These are phyloP conservation scores for Triticum turgidum DNA, from an alignment of 176 grass and related monocot genomes.

Conservation along the genomic window DNA sequence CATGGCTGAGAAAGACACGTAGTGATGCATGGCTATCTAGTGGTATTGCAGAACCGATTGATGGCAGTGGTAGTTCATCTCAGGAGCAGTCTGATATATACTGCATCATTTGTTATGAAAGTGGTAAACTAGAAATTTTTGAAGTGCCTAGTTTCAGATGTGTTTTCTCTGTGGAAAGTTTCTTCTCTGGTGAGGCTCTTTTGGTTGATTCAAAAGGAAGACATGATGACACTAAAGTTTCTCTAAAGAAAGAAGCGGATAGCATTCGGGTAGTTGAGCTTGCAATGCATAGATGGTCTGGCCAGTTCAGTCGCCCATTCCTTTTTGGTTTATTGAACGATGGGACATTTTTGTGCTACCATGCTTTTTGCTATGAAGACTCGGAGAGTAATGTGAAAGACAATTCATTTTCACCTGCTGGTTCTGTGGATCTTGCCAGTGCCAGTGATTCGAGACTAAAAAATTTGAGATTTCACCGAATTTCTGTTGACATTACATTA, in stretches of 20 bases:
- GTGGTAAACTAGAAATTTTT: conserved; percentile 83
- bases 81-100: conserved; percentile 78
- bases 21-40: conserved; percentile 94
- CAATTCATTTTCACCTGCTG: conserved; percentile 37
- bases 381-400: conserved; percentile 39
- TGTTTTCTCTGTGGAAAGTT: conserved; percentile 75
- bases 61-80: conserved; percentile 58
- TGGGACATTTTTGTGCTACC: conserved; percentile 90
- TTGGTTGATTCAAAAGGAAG: conserved; percentile 52
- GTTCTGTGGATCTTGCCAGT: conserved; percentile 39
- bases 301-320: conserved; percentile 77
- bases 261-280: conserved; percentile 73
- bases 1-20: conserved; percentile 72
- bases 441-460: conserved; percentile 55
- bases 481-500: conserved; percentile 59
- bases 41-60: conserved; percentile 55
- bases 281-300: conserved; percentile 90
- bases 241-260: conserved; percentile 61
- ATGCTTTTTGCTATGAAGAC: conserved; percentile 71
- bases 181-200: conserved; percentile 60
- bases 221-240: conserved; percentile 33
- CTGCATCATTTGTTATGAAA: conserved; percentile 87
- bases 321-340: conserved; percentile 84
- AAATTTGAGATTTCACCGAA: conserved; percentile 82
- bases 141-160: conserved; percentile 81